Evolutionary conservation across 768 basidiomycete genomes (phyloP).

Genomic region (Flagelloscypha sp.): DNA sequence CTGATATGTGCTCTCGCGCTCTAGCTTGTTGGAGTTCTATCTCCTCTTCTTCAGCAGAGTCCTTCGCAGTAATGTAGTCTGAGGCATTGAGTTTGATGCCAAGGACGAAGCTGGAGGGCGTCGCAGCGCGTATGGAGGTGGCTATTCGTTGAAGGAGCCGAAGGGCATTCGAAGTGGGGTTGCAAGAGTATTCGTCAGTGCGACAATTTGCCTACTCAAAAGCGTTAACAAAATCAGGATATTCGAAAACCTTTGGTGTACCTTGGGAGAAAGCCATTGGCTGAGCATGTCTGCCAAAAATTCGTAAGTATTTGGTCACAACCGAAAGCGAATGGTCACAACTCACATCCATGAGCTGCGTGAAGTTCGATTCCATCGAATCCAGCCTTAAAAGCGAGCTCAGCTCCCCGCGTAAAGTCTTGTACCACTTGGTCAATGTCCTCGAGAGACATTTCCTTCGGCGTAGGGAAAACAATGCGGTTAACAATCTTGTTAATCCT

Average conservation of each 20-base stretch:
- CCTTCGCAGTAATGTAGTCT: conserved; percentile 47
- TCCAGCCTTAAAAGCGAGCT: conserved; percentile 53
- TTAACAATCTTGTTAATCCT: conserved; percentile 26
- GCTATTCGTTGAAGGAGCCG: conserved; percentile 51
- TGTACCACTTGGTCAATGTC: conserved; percentile 59
- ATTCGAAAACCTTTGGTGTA: conserved; percentile 14
- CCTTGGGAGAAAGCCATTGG: conserved; percentile 72
- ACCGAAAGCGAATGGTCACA: background rate
- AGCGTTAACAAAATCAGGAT: background rate
- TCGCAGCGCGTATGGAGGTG: conserved; percentile 41
- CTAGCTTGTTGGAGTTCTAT: conserved; percentile 16
- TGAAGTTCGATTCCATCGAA: conserved; percentile 88
- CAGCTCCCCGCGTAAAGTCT: conserved; percentile 61
- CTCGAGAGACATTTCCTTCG: conserved; percentile 42
- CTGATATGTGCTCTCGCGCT: conserved; percentile 51
- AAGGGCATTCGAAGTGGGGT: conserved; percentile 34
- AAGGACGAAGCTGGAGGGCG: conserved; percentile 54
- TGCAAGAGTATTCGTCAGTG: conserved; percentile 49
- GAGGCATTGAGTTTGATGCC: conserved; percentile 77
- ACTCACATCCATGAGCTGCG: conserved; percentile 78
- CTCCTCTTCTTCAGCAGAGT: conserved; percentile 23
- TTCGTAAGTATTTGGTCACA: conserved; percentile 1
- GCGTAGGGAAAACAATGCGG: conserved; percentile 52
- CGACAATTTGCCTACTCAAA: conserved; percentile 35
- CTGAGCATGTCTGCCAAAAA: conserved; percentile 56